phyloP scores from a whole-genome alignment of 2,329 filamentous ascomycete genomes.

The Cladosporium sp. region DNA sequence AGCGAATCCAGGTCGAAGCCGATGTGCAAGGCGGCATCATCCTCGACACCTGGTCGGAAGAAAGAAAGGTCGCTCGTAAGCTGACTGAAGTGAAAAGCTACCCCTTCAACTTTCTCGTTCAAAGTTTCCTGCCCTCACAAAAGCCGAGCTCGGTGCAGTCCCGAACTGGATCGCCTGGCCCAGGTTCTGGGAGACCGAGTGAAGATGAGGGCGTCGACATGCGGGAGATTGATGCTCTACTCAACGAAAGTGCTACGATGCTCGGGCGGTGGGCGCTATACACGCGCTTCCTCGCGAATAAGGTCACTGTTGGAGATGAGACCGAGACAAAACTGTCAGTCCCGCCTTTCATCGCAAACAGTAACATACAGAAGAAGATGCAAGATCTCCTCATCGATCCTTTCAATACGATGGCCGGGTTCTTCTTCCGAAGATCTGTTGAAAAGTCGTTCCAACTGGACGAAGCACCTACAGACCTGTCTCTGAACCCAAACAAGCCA shows the following conservation, averaged over 20 bases:
- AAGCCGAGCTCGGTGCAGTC: constrained; percentile 49
- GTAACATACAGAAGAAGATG: constrained; percentile 74
- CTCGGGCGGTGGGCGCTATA: constrained; percentile 90
- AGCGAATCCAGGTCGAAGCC: constrained; percentile 85
- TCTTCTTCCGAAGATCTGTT: constrained; percentile 93
- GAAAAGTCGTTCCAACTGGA: constrained; percentile 98
- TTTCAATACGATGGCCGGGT: constrained; percentile 88
- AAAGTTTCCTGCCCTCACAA: constrained; percentile 77
- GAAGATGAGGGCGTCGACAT: constrained; percentile 94
- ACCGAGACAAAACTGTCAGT: constrained; percentile 46
- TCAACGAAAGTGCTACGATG: constrained; percentile 88
- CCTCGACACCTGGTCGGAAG: constrained; percentile 90
- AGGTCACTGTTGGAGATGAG: constrained; percentile 50
- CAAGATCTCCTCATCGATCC: constrained; percentile 66
- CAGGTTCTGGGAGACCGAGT: constrained; percentile 52
- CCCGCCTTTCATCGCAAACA: constrained; percentile 70
- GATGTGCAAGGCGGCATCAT: constrained; percentile 96
- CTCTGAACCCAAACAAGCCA: constrained; percentile 64
- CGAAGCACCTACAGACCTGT: constrained; percentile 74
- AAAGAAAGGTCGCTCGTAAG: constrained; percentile 74
- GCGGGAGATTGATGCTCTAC: constrained; percentile 84
- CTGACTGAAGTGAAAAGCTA: constrained; percentile 96
- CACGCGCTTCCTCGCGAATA: constrained; percentile 77
- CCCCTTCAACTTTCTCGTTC: constrained; percentile 92
- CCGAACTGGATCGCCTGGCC: constrained; percentile 69